Percentiles rank a stretch among this genome's conserved stretches.
phyloP scores from a whole-genome alignment of 768 basidiomycete genomes.

The Leccinum longicurvipes region DNA sequence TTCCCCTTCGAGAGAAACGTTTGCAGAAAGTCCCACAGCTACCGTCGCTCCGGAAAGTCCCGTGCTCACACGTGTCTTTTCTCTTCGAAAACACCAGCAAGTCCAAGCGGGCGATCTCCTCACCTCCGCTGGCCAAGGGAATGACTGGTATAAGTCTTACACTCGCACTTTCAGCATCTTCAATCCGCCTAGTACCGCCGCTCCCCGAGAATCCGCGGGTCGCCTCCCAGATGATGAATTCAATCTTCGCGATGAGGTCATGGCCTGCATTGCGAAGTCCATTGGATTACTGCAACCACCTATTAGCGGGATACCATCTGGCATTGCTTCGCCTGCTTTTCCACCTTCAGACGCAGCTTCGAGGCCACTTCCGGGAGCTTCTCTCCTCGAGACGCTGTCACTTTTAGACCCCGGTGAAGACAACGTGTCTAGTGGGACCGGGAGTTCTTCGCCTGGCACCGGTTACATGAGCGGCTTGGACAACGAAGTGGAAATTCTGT shows the following conservation, averaged over 20 bases:
- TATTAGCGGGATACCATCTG: constrained; percentile 61
- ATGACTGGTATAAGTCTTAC: constrained; percentile 44
- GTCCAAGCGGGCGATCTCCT: constrained; percentile 79
- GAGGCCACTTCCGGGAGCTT: constrained; percentile 37
- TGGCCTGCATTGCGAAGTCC: constrained; percentile 96
- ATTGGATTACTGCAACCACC: constrained; percentile 92
- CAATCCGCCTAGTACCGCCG: constrained; percentile 45
- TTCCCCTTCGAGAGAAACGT: constrained; percentile 20
- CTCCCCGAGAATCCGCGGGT: constrained; percentile 26
- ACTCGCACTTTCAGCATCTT: constrained; percentile 48
- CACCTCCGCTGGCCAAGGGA: constrained; percentile 49
- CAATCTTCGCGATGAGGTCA: constrained; percentile 93
- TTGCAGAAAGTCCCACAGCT: constrained; percentile 23
- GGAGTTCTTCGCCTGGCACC: constrained; percentile 49
- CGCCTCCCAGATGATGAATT: constrained; percentile 62
- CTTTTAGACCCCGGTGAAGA: constrained; percentile 72
- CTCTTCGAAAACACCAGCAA: constrained; percentile 40
- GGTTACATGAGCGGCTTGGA: constrained; percentile 78
- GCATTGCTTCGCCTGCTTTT: constrained; percentile 63
- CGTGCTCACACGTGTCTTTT: constrained; percentile 20
- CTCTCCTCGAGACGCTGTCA: constrained; percentile 73
- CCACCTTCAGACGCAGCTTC: constrained; percentile 44
- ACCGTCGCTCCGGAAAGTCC: neutral
- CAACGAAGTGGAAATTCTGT: constrained; percentile 95
- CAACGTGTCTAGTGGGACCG: constrained; percentile 59